Evolutionary conservation across 176 grass and related monocot species (phyloP).

Genomic region (Carex parvula): DNA sequence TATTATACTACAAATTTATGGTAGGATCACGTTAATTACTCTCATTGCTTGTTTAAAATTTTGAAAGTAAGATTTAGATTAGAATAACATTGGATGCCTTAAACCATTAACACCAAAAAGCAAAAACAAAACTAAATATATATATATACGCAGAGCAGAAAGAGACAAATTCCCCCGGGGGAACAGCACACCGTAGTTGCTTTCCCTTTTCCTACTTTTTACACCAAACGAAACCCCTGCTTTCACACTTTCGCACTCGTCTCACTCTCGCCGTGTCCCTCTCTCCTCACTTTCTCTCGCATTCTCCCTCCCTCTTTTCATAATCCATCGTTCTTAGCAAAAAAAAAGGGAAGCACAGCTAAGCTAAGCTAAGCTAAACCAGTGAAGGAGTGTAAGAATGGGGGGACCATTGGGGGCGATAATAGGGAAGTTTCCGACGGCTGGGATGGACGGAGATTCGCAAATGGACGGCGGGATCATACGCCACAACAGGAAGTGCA

Average conservation of each 20-base stretch:
- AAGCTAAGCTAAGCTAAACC: background rate
- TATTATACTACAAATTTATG: background rate
- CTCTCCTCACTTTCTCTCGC: slow-evolving; percentile 12
- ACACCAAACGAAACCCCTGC: background rate
- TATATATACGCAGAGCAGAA: background rate
- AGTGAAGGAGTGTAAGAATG: slow-evolving; percentile 35
- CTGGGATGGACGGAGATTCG: slow-evolving; percentile 25
- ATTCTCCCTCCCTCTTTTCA: slow-evolving; percentile 9
- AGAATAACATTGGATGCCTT: background rate
- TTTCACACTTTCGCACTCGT: background rate
- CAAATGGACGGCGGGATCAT: slow-evolving; percentile 49
- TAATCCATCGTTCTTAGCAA: background rate
- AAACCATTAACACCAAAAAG: background rate
- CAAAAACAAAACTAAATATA: background rate
- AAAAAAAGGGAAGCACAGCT: background rate
- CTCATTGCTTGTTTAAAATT: background rate
- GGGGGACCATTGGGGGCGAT: slow-evolving; percentile 90
- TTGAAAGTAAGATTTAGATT: background rate
- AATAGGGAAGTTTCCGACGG: slow-evolving; percentile 79
- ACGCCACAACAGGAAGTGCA: slow-evolving; percentile 68
- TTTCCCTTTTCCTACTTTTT: slow-evolving; percentile 12
- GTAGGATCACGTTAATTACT: background rate
- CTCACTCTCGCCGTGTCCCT: background rate
- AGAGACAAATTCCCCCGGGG: slow-evolving; percentile 1
- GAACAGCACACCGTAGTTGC: background rate